Percentiles rank a stretch among this genome's conserved stretches.
phyloP scores from a whole-genome alignment of 768 basidiomycete genomes.

The Kwoniella dejecticola region DNA sequence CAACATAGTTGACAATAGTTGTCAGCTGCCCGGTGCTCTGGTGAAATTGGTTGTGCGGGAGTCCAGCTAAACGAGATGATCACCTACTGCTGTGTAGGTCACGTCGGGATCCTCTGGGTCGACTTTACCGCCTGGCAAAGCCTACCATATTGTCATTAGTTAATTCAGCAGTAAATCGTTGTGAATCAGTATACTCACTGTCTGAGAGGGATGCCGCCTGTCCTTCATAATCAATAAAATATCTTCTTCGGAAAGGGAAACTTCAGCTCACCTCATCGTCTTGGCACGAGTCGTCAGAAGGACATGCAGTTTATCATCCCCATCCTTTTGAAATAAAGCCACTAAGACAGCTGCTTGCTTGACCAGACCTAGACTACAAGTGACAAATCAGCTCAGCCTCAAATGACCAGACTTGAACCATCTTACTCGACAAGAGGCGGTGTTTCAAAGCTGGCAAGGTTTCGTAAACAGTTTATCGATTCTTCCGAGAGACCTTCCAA shows the following conservation, averaged over 20 bases:
- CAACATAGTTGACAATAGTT: too few species aligned
- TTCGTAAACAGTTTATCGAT: conserved; percentile 34
- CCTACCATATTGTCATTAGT: conserved; percentile 50
- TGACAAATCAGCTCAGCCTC: conserved; percentile 6
- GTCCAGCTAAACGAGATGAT: not conserved
- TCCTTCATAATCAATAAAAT: too few species aligned
- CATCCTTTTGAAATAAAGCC: conserved; percentile 72
- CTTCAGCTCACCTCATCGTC: conserved; percentile 39
- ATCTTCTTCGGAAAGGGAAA: not conserved
- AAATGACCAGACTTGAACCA: too few species aligned
- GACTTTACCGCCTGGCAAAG: conserved; percentile 77
- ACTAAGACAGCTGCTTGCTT: conserved; percentile 77
- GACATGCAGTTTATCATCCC: conserved; percentile 64
- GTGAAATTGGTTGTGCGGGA: too few species aligned
- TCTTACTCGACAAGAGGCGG: conserved; percentile 43
- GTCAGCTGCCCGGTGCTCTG: too few species aligned
- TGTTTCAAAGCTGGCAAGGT: conserved; percentile 24
- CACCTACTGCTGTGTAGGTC: conserved; percentile 72
- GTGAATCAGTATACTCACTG: conserved; percentile 23
- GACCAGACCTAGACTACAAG: conserved; percentile 38
- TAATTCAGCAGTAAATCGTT: not conserved
- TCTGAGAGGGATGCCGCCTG: conserved; percentile 44
- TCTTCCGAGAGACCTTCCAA: conserved; percentile 34
- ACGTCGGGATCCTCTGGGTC: conserved; percentile 69
- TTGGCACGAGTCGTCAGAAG: conserved; percentile 82